phyloP scores from a whole-genome alignment of 1,139 yeast genomes.

The Pichia sp. region DNA sequence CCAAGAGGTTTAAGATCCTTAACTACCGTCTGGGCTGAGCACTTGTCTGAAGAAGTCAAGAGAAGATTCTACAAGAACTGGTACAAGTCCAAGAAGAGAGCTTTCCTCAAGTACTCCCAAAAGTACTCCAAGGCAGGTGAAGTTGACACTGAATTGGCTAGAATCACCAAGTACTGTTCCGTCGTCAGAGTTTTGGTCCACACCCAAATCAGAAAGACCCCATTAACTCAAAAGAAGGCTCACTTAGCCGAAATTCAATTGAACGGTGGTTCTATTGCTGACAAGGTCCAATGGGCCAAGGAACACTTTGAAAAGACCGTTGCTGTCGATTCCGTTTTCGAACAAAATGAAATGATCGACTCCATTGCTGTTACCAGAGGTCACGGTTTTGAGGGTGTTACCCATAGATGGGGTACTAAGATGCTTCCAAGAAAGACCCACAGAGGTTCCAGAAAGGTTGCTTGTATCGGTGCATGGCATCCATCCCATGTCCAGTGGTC shows the following conservation, averaged over 20 bases:
- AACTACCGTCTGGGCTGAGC: conserved; percentile 99
- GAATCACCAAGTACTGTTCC: conserved; percentile 97
- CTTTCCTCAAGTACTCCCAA: conserved; percentile 99
- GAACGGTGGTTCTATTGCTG: conserved; percentile 98
- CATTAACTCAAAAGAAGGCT: conserved; percentile 98
- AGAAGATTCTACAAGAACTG: conserved; percentile 99
- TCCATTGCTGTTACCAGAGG: conserved; percentile 99
- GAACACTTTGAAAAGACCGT: conserved; percentile 99
- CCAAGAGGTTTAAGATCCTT: conserved; percentile 99
- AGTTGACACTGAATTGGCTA: conserved; percentile 94
- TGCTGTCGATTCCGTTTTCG: conserved; percentile 90
- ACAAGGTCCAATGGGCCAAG: conserved; percentile 98
- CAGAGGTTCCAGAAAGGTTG: conserved; percentile 99
- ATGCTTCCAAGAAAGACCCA: conserved; percentile 99
- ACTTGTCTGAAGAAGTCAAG: conserved; percentile 97
- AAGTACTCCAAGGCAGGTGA: conserved; percentile 89
- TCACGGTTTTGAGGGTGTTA: conserved; percentile 99
- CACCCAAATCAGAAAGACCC: conserved; percentile 99
- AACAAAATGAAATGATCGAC: conserved; percentile 98
- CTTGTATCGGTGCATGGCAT: conserved; percentile 99
- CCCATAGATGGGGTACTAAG: conserved; percentile 99
- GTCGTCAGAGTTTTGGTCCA: conserved; percentile 99
- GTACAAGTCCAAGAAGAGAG: conserved; percentile 99
- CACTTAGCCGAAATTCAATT: conserved; percentile 99
- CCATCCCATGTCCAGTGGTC: conserved; percentile 99